Evolutionary conservation across 2,329 filamentous ascomycete species (phyloP), one percentile per base, ranked within the genome.

Genomic region (Triangularia setosa): DNA sequence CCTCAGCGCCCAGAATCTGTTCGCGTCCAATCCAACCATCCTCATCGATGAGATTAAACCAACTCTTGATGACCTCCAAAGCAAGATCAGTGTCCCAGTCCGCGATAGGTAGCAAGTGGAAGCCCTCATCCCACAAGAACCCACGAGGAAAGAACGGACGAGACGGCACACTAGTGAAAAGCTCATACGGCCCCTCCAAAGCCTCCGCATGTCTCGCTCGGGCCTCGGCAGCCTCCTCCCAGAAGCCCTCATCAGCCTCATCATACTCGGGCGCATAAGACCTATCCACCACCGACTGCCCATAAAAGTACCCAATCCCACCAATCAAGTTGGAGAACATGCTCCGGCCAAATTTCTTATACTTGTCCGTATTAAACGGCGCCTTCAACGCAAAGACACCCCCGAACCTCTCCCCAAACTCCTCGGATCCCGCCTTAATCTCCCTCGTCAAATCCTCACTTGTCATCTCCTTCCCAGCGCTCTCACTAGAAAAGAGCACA

Each of bases 61-160:
- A 99, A 77, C 92, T 97, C 79, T 90, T 91, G 67, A 98, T 85
- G 69, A 99, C 92, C 68, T 97, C 92, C 28, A 90, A 80, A 2
- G 91, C 88, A 60, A 98, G 83, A 73, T 97, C 93, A 60, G 93
- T 87, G 74, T 99, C 95, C 91, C 93, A 99, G 69, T 99, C 94
- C 21, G 92, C 85, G 61, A 99, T 89, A 1, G 93, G 93, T 57
- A 97, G 81, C 35, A 99, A 81, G 73, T 99, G 95, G 78, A 98
- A 99, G 0, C 95, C 95, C 76, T 99, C 95, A 72, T 99, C 95
- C 95, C 95, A 99, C 3, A 98, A 83, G 75, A 99, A 99, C 0
- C 95, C 95, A 66, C 95, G 86, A 1, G 95, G 95, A 78, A 99
- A 99, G 81, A 99, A 99, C 0, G 95, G 91, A 4, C 95, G 84